Base-by-base conservation (phyloP, 495 filamentous ascomycete genomes). In the Cercophora sp. region DNA sequence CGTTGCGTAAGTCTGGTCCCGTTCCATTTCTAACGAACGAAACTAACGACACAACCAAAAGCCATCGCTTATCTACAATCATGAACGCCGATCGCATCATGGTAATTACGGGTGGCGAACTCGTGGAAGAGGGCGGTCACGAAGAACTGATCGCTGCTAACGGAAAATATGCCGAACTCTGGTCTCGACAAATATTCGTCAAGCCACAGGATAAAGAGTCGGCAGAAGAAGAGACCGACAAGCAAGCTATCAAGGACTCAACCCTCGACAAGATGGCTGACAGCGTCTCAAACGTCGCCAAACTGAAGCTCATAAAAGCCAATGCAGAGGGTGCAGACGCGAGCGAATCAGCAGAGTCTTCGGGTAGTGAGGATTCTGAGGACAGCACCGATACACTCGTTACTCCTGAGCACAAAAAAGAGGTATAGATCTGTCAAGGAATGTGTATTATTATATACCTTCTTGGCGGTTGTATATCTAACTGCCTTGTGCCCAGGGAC, bases 31-130 rank as follows among this genome's bases (percentile, higher is more conserved):
- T 23, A 44, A 32, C 42, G 52, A 49, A 57, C 61, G n/a, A n/a
- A n/a, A n/a, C n/a, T n/a, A n/a, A n/a, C n/a, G n/a, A n/a, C n/a
- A n/a, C n/a, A n/a, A 54, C 44, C 34, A 2, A 1, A 55, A 79
- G 76, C 0, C 85, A 86, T 68, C 83, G 82, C 18, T 72, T 86
- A 43, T 87, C 83, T 8, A 89, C 82, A 6, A 83, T 85, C 46
- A 81, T 85, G 81, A 81, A 82, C 57, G 84, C 83, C 13, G 82
- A 88, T 50, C 71, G 73, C 41, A 87, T 88, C 52, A 70, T 86
- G 44, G 84, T 88, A 18, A 71, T 87, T 45, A 74, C 79, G 46
- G 76, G 85, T 29, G 86, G 85, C 10, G 69, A 79, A 51, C 79
- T 87, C 53, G 70, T 81, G 3, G 83, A 89, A 66, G 71, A 80